Evolutionary conservation across 257 asterid genomes (phyloP), one percentile per base, ranked within the genome.

Genomic region (Cinchona pubescens): DNA sequence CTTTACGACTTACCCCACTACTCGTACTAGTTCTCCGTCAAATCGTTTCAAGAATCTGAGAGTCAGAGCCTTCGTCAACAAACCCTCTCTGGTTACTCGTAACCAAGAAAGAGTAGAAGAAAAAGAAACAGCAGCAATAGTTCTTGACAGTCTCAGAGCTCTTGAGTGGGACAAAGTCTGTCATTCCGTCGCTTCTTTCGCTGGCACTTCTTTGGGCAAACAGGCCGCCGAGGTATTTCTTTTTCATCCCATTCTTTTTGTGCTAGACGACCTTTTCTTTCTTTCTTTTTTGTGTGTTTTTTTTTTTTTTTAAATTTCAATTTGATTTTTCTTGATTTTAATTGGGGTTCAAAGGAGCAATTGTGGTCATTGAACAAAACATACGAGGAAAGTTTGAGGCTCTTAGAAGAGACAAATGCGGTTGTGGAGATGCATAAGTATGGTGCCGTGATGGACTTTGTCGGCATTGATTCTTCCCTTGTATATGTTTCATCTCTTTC

Each of bases 121-220:
- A 49, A 29, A 21, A 53, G 60, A 53, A 53, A 13, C 66, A 51
- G 25, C 63, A n/a, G 11, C 13, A 67, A 87, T 88, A 18, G 80
- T 86, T 69, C 78, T 87, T 21, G 97, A 94, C 74, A 94, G 99
- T 82, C 99, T 94, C 80, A 83, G 89, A 75, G 89, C 89, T 61
- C 83, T 94, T 71, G 96, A 92, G 72, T 94, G 99, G 99, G 97
- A 89, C 69, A 86, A 90, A 79, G 81, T 94, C 77, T 92, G 94
- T 56, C 94, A 94, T 71, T 84, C 90, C 76, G 96, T 94, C 53
- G 91, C 98, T 78, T 84, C 97, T 71, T 94, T 89, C 74, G 97
- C 99, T 73, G 92, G 92, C 65, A 92, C 97, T 75, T 86, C 91
- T 23, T 84, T 86, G 48, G 99, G 93, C 75, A 86, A 82, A 73